These are phyloP conservation scores for Pontederia crassipes DNA, from an alignment of 176 grass and related monocot genomes.

Conservation along the genomic window DNA sequence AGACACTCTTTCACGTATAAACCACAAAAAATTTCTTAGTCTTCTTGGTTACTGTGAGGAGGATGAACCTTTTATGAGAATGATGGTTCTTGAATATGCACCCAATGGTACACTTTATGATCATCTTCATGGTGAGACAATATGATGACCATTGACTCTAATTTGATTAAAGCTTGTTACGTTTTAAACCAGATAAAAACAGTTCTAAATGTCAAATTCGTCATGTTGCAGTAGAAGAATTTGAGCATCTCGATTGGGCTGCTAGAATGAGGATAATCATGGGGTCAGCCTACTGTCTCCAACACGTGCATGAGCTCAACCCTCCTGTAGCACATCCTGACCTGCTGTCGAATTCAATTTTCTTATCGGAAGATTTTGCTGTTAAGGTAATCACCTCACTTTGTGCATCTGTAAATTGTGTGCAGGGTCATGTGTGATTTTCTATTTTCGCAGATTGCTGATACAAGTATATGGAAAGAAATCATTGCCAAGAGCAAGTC, in stretches of 20 bases:
- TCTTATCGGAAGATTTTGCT: constrained; percentile 79
- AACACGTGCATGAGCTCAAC: constrained; percentile 69
- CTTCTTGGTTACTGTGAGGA: constrained; percentile 78
- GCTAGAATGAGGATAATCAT: constrained; percentile 93
- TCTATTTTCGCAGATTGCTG: constrained; percentile 37
- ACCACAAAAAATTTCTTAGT: constrained; percentile 93
- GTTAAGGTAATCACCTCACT: constrained; percentile 52
- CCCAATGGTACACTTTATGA: constrained; percentile 74
- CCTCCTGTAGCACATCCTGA: constrained; percentile 49
- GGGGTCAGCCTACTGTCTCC: constrained; percentile 76
- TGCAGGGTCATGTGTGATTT: not conserved
- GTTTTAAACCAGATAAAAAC: too few relatives aligned
- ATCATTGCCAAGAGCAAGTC: constrained; percentile 35
- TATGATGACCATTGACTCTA: not conserved
- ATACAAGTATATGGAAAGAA: constrained; percentile 71
- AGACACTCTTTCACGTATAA: constrained; percentile 65
- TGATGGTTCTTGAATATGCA: constrained; percentile 93
- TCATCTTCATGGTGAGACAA: constrained; percentile 70
- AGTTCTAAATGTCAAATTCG: not conserved
- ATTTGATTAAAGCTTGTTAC: too few relatives aligned
- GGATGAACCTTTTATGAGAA: constrained; percentile 82
- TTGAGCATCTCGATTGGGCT: constrained; percentile 69
- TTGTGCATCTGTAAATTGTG: not conserved
- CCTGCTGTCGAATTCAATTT: constrained; percentile 40
- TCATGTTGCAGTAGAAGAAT: constrained; percentile 61